phyloP scores from a whole-genome alignment of 2,329 filamentous ascomycete species.

The Sphaerulina vaccinii region DNA sequence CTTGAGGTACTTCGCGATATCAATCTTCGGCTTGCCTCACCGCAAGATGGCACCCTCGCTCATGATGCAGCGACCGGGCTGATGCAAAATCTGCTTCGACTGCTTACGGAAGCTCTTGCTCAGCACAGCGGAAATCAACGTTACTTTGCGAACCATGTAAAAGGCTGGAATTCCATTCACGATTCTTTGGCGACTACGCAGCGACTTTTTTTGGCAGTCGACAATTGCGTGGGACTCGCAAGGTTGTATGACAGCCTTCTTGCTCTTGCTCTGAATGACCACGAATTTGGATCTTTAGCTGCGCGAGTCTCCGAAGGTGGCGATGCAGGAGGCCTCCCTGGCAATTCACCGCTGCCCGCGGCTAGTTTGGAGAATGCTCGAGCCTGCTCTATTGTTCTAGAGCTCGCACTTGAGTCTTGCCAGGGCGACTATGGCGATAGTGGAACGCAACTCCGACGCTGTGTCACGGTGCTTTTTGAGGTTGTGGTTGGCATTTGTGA shows the following conservation, averaged over 20 bases:
- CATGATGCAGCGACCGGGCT: conserved; percentile 1
- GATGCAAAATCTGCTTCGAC: conserved; percentile 32
- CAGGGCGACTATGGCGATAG: neutral
- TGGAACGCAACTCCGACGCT: neutral
- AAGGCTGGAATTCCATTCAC: conserved; percentile 75
- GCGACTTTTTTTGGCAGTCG: neutral
- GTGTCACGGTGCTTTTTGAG: neutral
- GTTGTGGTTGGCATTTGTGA: neutral
- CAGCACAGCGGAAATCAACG: conserved; percentile 81
- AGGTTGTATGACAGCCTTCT: conserved; percentile 17
- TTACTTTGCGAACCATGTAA: conserved; percentile 76
- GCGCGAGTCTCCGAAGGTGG: neutral
- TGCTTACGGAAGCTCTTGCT: conserved; percentile 72
- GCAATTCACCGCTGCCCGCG: neutral
- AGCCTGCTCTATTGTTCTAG: conserved; percentile 6
- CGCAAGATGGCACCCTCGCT: conserved; percentile 11
- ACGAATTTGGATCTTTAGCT: neutral
- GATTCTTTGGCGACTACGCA: conserved; percentile 61
- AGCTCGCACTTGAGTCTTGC: conserved; percentile 1
- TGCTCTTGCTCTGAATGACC: conserved; percentile 17
- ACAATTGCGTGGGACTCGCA: neutral
- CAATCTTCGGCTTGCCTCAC: conserved; percentile 16
- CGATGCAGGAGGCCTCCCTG: neutral
- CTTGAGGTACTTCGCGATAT: conserved; percentile 23
- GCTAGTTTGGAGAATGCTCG: conserved; percentile 6